phyloP scores from a whole-genome alignment of 176 grass and related monocot species.

The Cenchrus fungigraminus region DNA sequence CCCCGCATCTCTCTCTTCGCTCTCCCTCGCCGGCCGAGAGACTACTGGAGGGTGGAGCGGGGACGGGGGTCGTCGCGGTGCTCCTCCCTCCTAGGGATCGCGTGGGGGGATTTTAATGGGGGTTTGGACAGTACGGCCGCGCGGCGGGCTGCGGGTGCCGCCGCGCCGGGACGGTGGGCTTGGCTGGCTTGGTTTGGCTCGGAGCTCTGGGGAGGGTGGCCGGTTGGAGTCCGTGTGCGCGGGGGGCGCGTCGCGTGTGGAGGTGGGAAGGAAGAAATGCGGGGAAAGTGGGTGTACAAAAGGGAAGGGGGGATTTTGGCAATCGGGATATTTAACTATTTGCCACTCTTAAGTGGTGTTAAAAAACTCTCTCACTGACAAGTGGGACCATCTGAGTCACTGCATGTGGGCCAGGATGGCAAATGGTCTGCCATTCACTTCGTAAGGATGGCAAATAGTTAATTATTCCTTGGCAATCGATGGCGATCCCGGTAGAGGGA shows the following conservation, averaged over 20 bases:
- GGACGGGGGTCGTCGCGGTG: background rate
- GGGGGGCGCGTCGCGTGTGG: background rate
- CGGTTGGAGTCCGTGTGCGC: background rate
- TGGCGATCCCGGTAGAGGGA: too few species aligned
- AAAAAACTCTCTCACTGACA: too few species aligned
- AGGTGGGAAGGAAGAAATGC: background rate
- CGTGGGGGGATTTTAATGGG: background rate
- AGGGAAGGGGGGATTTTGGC: background rate
- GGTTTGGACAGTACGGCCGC: background rate
- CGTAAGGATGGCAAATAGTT: too few species aligned
- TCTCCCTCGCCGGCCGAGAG: too few species aligned
- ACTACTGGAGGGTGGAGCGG: background rate
- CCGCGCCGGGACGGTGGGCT: background rate
- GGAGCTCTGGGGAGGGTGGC: background rate
- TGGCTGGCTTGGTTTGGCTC: background rate
- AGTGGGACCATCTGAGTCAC: too few species aligned
- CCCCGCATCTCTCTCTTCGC: slow-evolving; percentile 33
- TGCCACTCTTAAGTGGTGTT: too few species aligned
- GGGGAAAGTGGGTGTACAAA: background rate
- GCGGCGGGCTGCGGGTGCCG: too few species aligned
- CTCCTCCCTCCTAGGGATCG: background rate
- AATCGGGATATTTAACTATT: too few species aligned
- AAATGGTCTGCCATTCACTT: too few species aligned
- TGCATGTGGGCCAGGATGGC: too few species aligned
- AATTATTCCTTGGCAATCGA: too few species aligned